These are phyloP conservation scores for Penicillium sp. DNA, from an alignment of 2,329 filamentous ascomycete genomes.

Conservation along the genomic window DNA sequence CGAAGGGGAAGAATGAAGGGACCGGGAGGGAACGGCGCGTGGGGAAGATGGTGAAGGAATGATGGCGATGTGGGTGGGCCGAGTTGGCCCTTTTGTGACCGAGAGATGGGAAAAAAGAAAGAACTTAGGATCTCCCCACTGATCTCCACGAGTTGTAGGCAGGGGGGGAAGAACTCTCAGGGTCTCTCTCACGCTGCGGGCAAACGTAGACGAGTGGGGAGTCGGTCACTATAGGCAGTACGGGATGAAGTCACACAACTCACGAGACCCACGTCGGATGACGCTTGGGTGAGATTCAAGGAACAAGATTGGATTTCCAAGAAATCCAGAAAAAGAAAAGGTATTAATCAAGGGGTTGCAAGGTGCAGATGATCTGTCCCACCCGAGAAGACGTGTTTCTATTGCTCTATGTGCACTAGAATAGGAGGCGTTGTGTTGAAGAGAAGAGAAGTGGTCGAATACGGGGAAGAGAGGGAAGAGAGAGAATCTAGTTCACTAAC, in stretches of 20 bases:
- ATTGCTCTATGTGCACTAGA: too few relatives aligned
- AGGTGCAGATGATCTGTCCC: not conserved
- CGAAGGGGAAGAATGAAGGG: slow-evolving; percentile 47
- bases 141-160: too few relatives aligned
- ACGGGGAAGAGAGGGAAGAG: too few relatives aligned
- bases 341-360: not conserved
- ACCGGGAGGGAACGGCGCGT: slow-evolving; percentile 71
- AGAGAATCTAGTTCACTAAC: too few relatives aligned
- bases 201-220: not conserved
- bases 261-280: not conserved
- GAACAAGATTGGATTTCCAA: too few relatives aligned
- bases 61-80: slow-evolving; percentile 73
- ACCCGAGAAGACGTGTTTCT: not conserved
- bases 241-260: not conserved
- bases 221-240: not conserved
- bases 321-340: too few relatives aligned
- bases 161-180: too few relatives aligned
- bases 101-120: slow-evolving; percentile 2
- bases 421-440: too few relatives aligned
- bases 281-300: too few relatives aligned
- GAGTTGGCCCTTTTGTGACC: slow-evolving; percentile 53
- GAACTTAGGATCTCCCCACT: not conserved
- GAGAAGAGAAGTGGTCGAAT: too few relatives aligned
- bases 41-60: slow-evolving; percentile 73
- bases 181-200: not conserved